phyloP scores from a whole-genome alignment of 805 yeast species.

The Candida koratica region DNA sequence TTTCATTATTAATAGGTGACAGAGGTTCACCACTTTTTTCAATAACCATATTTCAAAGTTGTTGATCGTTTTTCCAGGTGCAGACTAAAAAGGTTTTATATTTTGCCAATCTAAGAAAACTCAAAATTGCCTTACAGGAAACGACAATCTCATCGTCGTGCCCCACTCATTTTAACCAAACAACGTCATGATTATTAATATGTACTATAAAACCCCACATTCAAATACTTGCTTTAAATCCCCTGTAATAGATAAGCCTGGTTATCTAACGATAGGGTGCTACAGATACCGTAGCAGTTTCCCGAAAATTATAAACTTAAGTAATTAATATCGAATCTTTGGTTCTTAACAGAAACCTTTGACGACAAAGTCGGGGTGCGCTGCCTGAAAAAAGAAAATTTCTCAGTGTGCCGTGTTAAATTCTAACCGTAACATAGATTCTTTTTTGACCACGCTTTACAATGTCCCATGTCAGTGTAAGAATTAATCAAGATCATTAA shows the following conservation, averaged over 20 bases:
- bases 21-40: constrained; percentile 4
- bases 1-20: constrained; percentile 8
- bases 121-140: constrained; percentile 5
- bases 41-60: background rate
- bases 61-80: background rate
- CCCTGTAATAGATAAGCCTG: too few species aligned
- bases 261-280: background rate
- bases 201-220: too few species aligned
- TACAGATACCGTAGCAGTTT: background rate
- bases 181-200: too few species aligned
- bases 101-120: constrained; percentile 2
- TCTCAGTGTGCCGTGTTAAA: background rate
- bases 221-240: too few species aligned
- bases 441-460: too few species aligned
- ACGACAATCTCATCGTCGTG: too few species aligned
- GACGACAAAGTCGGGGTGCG: constrained; percentile 4
- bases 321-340: constrained; percentile 2
- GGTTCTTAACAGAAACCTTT: constrained; percentile 6
- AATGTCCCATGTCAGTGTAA: too few species aligned
- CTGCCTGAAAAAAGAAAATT: background rate
- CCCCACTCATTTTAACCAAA: too few species aligned
- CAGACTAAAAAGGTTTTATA: constrained; percentile 2
- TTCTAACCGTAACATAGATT: too few species aligned
- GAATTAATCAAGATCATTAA: too few species aligned
- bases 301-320: background rate